Evolutionary conservation across 257 asterid species (phyloP).

Genomic region (Euphrasia confusa): DNA sequence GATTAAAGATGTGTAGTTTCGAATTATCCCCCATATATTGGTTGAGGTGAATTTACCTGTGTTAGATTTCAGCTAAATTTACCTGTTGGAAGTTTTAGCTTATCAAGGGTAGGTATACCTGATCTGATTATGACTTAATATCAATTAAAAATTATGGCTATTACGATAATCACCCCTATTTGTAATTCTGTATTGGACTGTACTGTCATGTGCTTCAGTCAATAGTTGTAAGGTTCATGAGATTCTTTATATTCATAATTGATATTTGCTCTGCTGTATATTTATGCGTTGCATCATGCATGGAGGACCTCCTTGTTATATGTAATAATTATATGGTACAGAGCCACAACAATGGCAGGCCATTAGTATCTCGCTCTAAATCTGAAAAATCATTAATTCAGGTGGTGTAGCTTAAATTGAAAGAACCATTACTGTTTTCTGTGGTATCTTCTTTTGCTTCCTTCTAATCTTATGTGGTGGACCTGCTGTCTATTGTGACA

Average conservation of each 20-base stretch:
- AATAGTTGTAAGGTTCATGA: conserved; percentile 1
- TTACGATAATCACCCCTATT: neutral
- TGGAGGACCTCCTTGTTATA: neutral
- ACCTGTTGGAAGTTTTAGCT: too few species aligned
- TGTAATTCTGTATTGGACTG: neutral
- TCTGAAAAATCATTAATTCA: neutral
- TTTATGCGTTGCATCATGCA: conserved; percentile 6
- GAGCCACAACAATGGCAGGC: neutral
- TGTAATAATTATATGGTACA: neutral
- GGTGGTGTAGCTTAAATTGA: neutral
- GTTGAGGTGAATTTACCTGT: conserved; percentile 14
- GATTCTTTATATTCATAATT: neutral
- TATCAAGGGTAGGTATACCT: too few species aligned
- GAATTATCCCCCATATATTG: neutral
- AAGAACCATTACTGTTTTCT: neutral
- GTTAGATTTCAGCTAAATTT: too few species aligned
- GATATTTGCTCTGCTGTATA: conserved; percentile 2
- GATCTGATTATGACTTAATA: too few species aligned
- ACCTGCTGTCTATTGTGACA: neutral
- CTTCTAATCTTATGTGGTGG: neutral
- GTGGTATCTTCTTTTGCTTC: conserved; percentile 7
- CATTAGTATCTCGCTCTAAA: neutral
- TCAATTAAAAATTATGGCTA: too few species aligned
- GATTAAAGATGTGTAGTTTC: neutral
- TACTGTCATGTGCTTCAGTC: conserved; percentile 1